Evolutionary conservation across 208 protist genomes (phyloP).

Genomic region (Trypanosoma platydactyli): DNA sequence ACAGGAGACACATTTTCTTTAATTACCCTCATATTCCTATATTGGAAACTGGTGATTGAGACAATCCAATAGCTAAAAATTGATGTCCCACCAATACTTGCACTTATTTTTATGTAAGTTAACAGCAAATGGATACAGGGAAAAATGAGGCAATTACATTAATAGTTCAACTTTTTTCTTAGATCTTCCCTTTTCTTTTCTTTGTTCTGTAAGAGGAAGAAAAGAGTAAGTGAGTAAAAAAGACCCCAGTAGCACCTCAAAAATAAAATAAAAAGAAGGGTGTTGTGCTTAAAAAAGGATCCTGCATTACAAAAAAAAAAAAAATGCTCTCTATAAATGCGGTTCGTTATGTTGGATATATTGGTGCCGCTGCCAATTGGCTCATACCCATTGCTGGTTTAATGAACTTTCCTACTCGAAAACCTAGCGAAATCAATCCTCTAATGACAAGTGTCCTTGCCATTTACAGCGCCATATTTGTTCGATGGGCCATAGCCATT

Average conservation of each 20-base stretch:
- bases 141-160: no score
- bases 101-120: no score
- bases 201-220: neutral
- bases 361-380: slow-evolving; percentile 87
- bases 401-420: slow-evolving; percentile 78
- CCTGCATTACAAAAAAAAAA: slow-evolving; percentile 6
- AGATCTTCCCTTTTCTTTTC: slow-evolving; percentile 3
- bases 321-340: slow-evolving; percentile 70
- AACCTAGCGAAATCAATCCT: slow-evolving; percentile 79
- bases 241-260: no score
- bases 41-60: no score
- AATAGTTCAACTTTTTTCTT: no score
- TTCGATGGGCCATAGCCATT: slow-evolving; percentile 86
- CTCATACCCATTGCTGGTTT: slow-evolving; percentile 88
- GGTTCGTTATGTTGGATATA: slow-evolving; percentile 79
- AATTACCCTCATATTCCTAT: no score
- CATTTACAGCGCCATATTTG: slow-evolving; percentile 80
- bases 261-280: slow-evolving; percentile 5
- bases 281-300: no score
- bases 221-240: neutral
- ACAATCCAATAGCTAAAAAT: no score
- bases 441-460: slow-evolving; percentile 77
- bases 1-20: no score
- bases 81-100: no score
- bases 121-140: no score